phyloP scores from a whole-genome alignment of 2,329 filamentous ascomycete genomes.

The Hymenoscyphus fraxineus region DNA sequence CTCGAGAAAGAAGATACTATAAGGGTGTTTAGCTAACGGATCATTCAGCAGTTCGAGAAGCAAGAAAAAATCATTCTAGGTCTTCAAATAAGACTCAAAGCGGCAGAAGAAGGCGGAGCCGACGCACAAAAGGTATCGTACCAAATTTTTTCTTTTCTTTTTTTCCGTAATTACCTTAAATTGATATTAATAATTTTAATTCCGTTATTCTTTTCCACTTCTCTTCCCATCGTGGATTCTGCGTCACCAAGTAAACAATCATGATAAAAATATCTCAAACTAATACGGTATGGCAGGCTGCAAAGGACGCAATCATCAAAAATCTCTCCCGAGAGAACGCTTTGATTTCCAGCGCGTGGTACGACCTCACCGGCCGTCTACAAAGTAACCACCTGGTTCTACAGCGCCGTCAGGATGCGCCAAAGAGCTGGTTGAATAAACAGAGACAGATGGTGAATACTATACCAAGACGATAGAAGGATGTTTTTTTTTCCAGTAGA shows the following conservation, averaged over 20 bases:
- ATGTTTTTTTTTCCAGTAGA: neutral
- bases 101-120: slow-evolving; percentile 25
- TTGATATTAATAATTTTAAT: neutral
- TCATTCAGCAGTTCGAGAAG: slow-evolving; percentile 28
- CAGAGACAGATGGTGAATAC: slow-evolving; percentile 67
- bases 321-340: slow-evolving; percentile 74
- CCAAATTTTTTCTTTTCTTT: slow-evolving; percentile 18
- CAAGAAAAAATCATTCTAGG: slow-evolving; percentile 29
- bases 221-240: neutral
- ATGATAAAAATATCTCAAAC: neutral
- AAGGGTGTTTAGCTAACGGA: slow-evolving; percentile 21
- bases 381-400: slow-evolving; percentile 81
- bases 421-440: slow-evolving; percentile 80
- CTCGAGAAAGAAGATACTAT: neutral
- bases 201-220: neutral
- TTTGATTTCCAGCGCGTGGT: slow-evolving; percentile 81
- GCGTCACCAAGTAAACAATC: neutral
- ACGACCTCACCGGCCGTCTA: slow-evolving; percentile 72
- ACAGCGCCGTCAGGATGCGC: slow-evolving; percentile 68
- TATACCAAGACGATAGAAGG: slow-evolving; percentile 30
- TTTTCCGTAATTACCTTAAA: slow-evolving; percentile 8
- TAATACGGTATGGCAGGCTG: slow-evolving; percentile 24
- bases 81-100: slow-evolving; percentile 30
- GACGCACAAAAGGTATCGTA: slow-evolving; percentile 33
- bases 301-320: slow-evolving; percentile 36